A percentile compares a stretch with the other conserved stretches of the same genome.
These are phyloP conservation scores for Pneumocystis oryctolagi DNA, from an alignment of 1,139 yeast species.

Conservation along the genomic window DNA sequence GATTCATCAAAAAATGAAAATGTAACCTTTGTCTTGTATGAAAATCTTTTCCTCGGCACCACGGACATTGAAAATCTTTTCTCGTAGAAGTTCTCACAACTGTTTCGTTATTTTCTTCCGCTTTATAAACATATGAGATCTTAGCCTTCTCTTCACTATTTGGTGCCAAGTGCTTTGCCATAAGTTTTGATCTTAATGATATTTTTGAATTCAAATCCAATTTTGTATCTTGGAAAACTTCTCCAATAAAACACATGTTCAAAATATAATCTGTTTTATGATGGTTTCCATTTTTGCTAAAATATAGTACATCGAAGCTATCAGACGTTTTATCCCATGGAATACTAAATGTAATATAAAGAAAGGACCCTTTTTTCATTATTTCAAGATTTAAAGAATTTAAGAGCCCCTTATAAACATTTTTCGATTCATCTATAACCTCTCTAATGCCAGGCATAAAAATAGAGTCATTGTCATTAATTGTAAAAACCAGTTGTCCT, in stretches of 20 bases:
- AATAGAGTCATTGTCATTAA: background rate
- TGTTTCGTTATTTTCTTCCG: conserved; percentile 9
- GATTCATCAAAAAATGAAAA: conserved; percentile 12
- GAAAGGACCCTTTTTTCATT: background rate
- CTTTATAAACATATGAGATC: conserved; percentile 11
- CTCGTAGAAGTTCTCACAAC: background rate
- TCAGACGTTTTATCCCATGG: background rate
- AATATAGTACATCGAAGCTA: background rate
- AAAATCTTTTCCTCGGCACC: conserved; percentile 11
- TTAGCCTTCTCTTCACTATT: conserved; percentile 3
- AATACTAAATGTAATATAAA: background rate
- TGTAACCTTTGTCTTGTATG: conserved; percentile 9
- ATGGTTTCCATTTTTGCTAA: background rate
- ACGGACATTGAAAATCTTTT: conserved; percentile 12
- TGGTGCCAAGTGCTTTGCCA: background rate
- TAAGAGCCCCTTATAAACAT: background rate
- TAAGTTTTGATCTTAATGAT: background rate
- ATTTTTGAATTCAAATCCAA: background rate
- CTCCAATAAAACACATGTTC: background rate
- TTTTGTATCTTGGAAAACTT: background rate
- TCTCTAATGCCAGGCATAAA: background rate
- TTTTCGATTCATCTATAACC: background rate
- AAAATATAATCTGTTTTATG: background rate
- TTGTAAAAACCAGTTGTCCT: background rate
- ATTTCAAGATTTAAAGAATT: background rate